A percentile compares a stretch with the other conserved stretches of the same genome.
These are phyloP conservation scores for Acorus calamus DNA, from an alignment of 106 monocot genomes.

Conservation along the genomic window DNA sequence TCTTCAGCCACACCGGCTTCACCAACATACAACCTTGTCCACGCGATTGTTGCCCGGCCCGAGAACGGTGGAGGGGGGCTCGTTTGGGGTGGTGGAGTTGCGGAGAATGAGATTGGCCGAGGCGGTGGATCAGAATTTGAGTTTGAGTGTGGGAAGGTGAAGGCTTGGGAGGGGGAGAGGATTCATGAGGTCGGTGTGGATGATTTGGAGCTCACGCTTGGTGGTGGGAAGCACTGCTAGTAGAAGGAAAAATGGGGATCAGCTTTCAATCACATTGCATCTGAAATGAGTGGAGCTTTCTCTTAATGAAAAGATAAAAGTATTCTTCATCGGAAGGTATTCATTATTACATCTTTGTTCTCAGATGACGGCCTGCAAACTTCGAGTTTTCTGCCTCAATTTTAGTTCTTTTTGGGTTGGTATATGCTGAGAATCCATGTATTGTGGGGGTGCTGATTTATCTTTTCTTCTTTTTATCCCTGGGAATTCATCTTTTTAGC, in stretches of 20 bases:
- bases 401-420: too few relatives aligned
- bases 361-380: too few relatives aligned
- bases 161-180: conserved; percentile 92
- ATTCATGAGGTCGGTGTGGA: conserved; percentile 80
- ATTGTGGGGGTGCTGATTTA: too few relatives aligned
- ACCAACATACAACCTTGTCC: conserved; percentile 82
- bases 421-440: too few relatives aligned
- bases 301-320: too few relatives aligned
- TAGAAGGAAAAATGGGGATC: conserved; percentile 9
- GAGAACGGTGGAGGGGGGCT: not conserved
- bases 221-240: conserved; percentile 14
- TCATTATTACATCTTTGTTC: too few relatives aligned
- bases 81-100: conserved; percentile 3
- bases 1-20: conserved; percentile 59
- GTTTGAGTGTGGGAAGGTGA: conserved; percentile 70
- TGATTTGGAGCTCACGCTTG: conserved; percentile 82
- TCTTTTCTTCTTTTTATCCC: too few relatives aligned
- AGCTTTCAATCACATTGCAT: too few relatives aligned
- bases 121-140: conserved; percentile 54
- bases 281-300: too few relatives aligned
- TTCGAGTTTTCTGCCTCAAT: too few relatives aligned
- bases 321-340: too few relatives aligned
- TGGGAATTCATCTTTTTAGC: too few relatives aligned
- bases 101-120: conserved; percentile 9
- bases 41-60: conserved; percentile 5